These are phyloP conservation scores for Scheffersomyces stipitis DNA, from an alignment of 805 yeast species.

Conservation along the genomic window DNA sequence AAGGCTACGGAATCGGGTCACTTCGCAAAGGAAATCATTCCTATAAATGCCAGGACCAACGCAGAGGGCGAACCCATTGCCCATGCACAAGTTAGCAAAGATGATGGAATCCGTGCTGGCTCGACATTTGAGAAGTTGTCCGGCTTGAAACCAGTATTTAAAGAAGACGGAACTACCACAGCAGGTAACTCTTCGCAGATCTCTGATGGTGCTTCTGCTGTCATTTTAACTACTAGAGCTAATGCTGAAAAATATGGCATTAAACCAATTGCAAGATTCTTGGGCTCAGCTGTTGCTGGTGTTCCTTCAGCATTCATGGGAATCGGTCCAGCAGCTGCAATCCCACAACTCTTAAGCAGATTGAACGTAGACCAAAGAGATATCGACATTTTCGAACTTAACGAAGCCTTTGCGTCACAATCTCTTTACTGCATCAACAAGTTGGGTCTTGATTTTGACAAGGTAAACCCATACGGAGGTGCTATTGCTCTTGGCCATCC, in stretches of 20 bases:
- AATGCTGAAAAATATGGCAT: slow-evolving; percentile 31
- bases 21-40: slow-evolving; percentile 21
- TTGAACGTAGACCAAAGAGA: slow-evolving; percentile 24
- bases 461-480: slow-evolving; percentile 35
- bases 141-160: slow-evolving; percentile 28
- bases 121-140: slow-evolving; percentile 27
- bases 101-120: slow-evolving; percentile 30
- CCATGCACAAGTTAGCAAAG: slow-evolving; percentile 14
- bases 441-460: slow-evolving; percentile 29
- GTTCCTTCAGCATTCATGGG: slow-evolving; percentile 38
- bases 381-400: slow-evolving; percentile 31
- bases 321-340: slow-evolving; percentile 34
- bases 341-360: slow-evolving; percentile 23
- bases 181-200: slow-evolving; percentile 40
- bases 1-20: slow-evolving; percentile 22
- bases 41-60: slow-evolving; percentile 12
- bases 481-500: slow-evolving; percentile 19
- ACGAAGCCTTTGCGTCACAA: slow-evolving; percentile 40
- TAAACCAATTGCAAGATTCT: slow-evolving; percentile 28
- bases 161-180: slow-evolving; percentile 29
- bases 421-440: slow-evolving; percentile 25
- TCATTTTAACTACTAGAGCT: slow-evolving; percentile 32
- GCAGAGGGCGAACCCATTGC: slow-evolving; percentile 6
- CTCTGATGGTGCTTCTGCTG: slow-evolving; percentile 38
- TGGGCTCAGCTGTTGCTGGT: slow-evolving; percentile 31